These are phyloP conservation scores for Globisporangium orthogonon DNA, from an alignment of 352 stramenopile species.

Conservation along the genomic window DNA sequence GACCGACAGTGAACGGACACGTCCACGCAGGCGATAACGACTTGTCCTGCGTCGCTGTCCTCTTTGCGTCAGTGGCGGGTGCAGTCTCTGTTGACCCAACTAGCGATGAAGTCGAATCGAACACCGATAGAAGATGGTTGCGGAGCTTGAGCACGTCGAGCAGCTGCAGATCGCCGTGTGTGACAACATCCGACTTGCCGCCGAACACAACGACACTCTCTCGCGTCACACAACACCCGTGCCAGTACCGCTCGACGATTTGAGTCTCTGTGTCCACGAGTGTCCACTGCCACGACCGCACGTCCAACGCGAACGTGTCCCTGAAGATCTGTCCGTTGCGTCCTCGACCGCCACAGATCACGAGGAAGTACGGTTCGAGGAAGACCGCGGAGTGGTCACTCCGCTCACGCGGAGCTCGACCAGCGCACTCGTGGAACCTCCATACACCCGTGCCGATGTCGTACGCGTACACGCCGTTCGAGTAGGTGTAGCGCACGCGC, in stretches of 20 bases:
- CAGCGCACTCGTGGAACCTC: constrained; percentile 32
- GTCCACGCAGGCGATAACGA: constrained; percentile 20
- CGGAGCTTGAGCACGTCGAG: constrained; percentile 8
- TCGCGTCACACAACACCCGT: constrained; percentile 26
- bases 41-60: not conserved
- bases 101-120: not conserved
- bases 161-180: constrained; percentile 44
- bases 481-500: constrained; percentile 51
- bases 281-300: constrained; percentile 44
- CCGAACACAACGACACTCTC: constrained; percentile 51
- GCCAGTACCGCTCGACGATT: constrained; percentile 38
- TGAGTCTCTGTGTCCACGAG: constrained; percentile 21
- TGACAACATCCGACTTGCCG: constrained; percentile 49
- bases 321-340: constrained; percentile 46
- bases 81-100: constrained; percentile 5
- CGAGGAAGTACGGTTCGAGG: constrained; percentile 32
- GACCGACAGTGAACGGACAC: constrained; percentile 37
- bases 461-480: constrained; percentile 52
- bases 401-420: constrained; percentile 27
- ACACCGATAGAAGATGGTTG: not conserved
- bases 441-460: constrained; percentile 27
- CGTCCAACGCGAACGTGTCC: constrained; percentile 40
- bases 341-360: constrained; percentile 48
- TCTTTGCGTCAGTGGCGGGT: not conserved
- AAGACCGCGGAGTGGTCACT: constrained; percentile 58